A percentile compares a stretch with the other conserved stretches of the same genome.
phyloP scores from a whole-genome alignment of 2,329 filamentous ascomycete species.

The Colletotrichum navitas region DNA sequence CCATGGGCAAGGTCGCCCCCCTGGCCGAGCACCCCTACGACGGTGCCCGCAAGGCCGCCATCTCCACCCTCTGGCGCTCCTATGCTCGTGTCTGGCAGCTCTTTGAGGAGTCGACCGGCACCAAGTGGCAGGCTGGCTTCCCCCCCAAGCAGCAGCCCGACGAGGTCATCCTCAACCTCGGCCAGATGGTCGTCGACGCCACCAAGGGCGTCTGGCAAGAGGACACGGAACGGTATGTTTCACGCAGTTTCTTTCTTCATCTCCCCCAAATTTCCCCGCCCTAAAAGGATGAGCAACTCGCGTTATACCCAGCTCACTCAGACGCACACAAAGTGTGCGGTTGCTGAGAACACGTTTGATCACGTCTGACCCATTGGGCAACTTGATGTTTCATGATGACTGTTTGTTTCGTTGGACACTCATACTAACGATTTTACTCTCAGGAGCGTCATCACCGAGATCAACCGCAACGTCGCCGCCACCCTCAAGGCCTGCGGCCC shows the following conservation, averaged over 20 bases:
- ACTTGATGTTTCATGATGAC: conserved; percentile 4
- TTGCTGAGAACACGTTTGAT: conserved; percentile 31
- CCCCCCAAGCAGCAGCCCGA: conserved; percentile 85
- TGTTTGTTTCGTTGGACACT: conserved; percentile 41
- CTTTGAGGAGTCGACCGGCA: conserved; percentile 80
- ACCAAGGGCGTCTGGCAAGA: conserved; percentile 90
- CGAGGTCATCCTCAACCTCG: conserved; percentile 84
- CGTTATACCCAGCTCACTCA: conserved; percentile 32
- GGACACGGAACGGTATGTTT: conserved; percentile 92
- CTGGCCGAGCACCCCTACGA: conserved; percentile 92
- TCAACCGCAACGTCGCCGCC: conserved; percentile 92
- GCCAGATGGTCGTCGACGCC: conserved; percentile 84
- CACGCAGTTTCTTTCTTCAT: background rate
- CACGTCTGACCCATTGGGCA: conserved; percentile 18
- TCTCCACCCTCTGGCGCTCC: conserved; percentile 92
- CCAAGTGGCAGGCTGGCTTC: conserved; percentile 91
- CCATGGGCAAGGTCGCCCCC: conserved; percentile 82
- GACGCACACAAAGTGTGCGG: conserved; percentile 28
- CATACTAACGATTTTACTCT: conserved; percentile 56
- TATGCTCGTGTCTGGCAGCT: conserved; percentile 93
- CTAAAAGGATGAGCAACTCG: conserved; percentile 21
- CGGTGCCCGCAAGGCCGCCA: conserved; percentile 90
- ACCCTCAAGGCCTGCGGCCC: conserved; percentile 93
- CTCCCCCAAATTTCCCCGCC: background rate
- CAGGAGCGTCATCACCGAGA: conserved; percentile 90